phyloP scores from a whole-genome alignment of 192 early-diverging fungal species.

The Entophlyctis luteolus region DNA sequence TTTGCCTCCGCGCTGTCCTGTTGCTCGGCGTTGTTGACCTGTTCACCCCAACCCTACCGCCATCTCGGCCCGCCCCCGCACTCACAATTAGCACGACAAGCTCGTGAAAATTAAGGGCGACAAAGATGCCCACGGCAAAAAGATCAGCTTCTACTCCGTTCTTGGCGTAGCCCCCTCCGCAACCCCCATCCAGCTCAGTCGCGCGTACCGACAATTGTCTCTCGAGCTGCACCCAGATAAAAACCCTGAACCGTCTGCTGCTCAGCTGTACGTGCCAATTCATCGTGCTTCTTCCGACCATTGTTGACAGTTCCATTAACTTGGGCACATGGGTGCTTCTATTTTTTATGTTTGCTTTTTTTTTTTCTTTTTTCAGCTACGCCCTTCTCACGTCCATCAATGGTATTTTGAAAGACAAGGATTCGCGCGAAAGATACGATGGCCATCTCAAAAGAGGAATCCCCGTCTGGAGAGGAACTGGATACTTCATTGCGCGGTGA shows the following conservation, averaged over 20 bases:
- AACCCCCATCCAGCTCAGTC: conserved; percentile 30
- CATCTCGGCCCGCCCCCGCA: no score
- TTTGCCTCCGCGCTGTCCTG: no score
- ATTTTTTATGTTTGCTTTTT: no score
- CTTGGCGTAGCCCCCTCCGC: conserved; percentile 33
- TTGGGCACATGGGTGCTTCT: no score
- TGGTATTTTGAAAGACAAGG: conserved; percentile 37
- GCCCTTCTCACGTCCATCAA: conserved; percentile 42
- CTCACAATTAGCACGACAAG: conserved; percentile 22
- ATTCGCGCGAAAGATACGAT: conserved; percentile 43
- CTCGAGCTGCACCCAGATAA: conserved; percentile 48
- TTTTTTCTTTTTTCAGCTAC: conserved; percentile 31
- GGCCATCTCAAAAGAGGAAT: conserved; percentile 44
- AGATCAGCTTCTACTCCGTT: conserved; percentile 33
- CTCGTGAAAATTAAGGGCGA: conserved; percentile 26
- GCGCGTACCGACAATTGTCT: conserved; percentile 45
- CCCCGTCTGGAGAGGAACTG: conserved; percentile 46
- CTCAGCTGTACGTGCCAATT: no score
- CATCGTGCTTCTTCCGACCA: no score
- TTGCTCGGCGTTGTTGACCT: no score
- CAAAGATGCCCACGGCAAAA: conserved; percentile 13
- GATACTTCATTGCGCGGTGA: conserved; percentile 32
- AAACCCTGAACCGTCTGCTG: conserved; percentile 35
- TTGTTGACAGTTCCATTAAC: no score
- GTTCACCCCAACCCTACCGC: no score